These are phyloP conservation scores for Trametes polyzona DNA, from an alignment of 1,284 basidiomycete genomes.

Conservation along the genomic window DNA sequence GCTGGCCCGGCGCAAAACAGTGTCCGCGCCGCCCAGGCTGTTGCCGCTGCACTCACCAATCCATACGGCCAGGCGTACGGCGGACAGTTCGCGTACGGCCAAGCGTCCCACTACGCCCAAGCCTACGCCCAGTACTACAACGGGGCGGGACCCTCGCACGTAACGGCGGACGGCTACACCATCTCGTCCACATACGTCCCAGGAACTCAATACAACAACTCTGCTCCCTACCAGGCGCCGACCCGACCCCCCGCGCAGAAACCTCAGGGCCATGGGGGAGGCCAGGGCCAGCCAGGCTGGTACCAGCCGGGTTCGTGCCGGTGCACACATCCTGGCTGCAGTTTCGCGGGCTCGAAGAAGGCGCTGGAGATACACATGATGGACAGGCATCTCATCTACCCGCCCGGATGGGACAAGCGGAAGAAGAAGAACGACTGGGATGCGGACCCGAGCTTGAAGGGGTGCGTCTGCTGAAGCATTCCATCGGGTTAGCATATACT, in stretches of 20 bases:
- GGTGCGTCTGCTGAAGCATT: slow-evolving; percentile 47
- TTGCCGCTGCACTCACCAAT: slow-evolving; percentile 41
- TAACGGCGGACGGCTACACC: slow-evolving; percentile 58
- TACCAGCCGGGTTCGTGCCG: slow-evolving; percentile 62
- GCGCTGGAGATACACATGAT: slow-evolving; percentile 85
- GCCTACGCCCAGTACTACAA: slow-evolving; percentile 48
- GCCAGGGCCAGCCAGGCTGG: slow-evolving; percentile 44
- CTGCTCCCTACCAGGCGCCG: background rate
- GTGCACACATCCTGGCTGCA: slow-evolving; percentile 73
- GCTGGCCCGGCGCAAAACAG: background rate
- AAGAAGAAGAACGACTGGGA: slow-evolving; percentile 70
- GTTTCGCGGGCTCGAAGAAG: slow-evolving; percentile 75
- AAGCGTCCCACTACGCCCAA: slow-evolving; percentile 60
- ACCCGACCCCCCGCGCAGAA: background rate
- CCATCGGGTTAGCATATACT: background rate
- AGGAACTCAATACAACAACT: slow-evolving; percentile 12
- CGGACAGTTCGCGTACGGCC: slow-evolving; percentile 30
- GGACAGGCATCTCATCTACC: slow-evolving; percentile 88
- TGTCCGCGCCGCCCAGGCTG: slow-evolving; percentile 29
- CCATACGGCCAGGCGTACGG: slow-evolving; percentile 40
- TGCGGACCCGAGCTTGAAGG: slow-evolving; percentile 74
- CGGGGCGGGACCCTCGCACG: slow-evolving; percentile 29
- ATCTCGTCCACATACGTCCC: slow-evolving; percentile 54
- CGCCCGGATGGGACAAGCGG: slow-evolving; percentile 71
- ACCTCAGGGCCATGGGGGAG: slow-evolving; percentile 11